phyloP scores from a whole-genome alignment of 345 rosid genomes.

The Brassica juncea region DNA sequence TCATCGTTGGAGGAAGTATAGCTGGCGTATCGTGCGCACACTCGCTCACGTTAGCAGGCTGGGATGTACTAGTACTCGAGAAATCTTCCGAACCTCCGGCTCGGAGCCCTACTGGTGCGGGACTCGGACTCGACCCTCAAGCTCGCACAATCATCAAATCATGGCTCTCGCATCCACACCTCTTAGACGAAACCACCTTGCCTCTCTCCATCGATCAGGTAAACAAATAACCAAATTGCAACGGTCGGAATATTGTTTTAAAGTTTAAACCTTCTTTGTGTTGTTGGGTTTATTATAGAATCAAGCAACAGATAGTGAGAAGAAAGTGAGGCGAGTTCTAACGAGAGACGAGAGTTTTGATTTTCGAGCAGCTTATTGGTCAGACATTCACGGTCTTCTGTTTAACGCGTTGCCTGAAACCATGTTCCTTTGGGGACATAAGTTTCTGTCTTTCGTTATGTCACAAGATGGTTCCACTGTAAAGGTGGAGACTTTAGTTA shows the following conservation, averaged over 20 bases:
- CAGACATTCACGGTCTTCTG: constrained; percentile 67
- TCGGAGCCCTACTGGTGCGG: constrained; percentile 84
- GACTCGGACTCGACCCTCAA: constrained; percentile 61
- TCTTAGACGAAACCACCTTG: constrained; percentile 50
- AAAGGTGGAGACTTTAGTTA: constrained; percentile 50
- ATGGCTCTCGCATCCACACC: constrained; percentile 56
- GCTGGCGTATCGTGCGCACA: constrained; percentile 81
- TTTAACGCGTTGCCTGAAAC: constrained; percentile 38
- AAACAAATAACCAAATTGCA: no score
- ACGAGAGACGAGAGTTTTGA: constrained; percentile 69
- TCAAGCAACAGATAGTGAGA: constrained; percentile 49
- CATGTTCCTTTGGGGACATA: constrained; percentile 66
- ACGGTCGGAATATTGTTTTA: background rate
- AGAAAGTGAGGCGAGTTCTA: constrained; percentile 41
- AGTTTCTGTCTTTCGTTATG: constrained; percentile 51
- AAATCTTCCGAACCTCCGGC: constrained; percentile 57
- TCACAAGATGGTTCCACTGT: constrained; percentile 52
- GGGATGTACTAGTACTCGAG: constrained; percentile 70
- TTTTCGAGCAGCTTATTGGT: constrained; percentile 83
- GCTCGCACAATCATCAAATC: constrained; percentile 53
- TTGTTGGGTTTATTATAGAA: constrained; percentile 43
- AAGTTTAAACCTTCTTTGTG: background rate
- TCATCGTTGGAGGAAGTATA: constrained; percentile 78
- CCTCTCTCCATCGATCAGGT: constrained; percentile 66
- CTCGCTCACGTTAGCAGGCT: constrained; percentile 60